These are phyloP conservation scores for Talaromyces wortmannii DNA, from an alignment of 495 filamentous ascomycete species.

Conservation along the genomic window DNA sequence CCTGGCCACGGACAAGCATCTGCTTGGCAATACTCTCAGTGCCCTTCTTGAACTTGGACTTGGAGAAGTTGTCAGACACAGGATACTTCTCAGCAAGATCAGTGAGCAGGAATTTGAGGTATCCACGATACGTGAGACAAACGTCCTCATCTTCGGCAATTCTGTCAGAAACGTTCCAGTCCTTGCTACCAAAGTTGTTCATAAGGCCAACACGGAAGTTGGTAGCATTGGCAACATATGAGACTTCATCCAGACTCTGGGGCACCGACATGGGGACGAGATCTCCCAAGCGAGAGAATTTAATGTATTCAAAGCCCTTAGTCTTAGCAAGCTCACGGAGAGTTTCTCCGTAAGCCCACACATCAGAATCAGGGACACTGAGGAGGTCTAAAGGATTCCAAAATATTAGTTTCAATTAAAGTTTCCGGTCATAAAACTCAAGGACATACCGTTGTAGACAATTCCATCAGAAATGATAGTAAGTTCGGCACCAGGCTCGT, in stretches of 20 bases:
- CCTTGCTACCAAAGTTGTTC: constrained; percentile 23
- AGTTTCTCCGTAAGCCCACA: constrained; percentile 44
- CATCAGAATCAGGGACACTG: constrained; percentile 38
- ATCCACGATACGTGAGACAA: constrained; percentile 39
- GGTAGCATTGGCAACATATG: constrained; percentile 35
- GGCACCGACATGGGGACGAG: constrained; percentile 26
- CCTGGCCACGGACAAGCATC: constrained; percentile 33
- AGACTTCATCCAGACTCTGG: constrained; percentile 29
- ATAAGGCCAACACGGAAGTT: constrained; percentile 31
- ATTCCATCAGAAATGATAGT: constrained; percentile 48
- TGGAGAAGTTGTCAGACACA: constrained; percentile 24
- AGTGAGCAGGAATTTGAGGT: constrained; percentile 37
- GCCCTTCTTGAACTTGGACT: constrained; percentile 31
- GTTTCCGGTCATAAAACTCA: background rate
- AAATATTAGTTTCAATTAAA: background rate
- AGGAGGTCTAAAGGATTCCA: constrained; percentile 33
- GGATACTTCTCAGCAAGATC: constrained; percentile 37
- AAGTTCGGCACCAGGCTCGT: constrained; percentile 36
- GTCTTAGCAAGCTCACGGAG: constrained; percentile 29
- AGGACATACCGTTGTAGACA: constrained; percentile 38
- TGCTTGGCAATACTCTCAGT: constrained; percentile 37
- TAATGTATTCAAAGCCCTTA: constrained; percentile 23
- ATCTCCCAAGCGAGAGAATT: constrained; percentile 34
- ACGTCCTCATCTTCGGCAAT: constrained; percentile 35
- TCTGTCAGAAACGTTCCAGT: constrained; percentile 23